Base-by-base conservation (phyloP, 768 basidiomycete species). In the Coprinopsis sp. region DNA sequence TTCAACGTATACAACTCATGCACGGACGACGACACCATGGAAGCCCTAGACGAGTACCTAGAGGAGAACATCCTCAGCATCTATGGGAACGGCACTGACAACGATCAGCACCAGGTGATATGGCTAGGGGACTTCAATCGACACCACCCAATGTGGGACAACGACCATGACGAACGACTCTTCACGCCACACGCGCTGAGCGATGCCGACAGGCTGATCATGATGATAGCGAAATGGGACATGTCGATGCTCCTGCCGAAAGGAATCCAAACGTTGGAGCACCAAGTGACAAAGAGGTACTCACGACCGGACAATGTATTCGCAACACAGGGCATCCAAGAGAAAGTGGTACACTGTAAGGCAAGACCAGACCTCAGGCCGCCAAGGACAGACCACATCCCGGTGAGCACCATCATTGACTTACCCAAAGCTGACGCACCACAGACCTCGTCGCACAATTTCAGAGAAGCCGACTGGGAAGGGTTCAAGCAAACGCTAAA, bases 261-360 rank as follows among this genome's bases (percentile, higher is more conserved):
- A 14, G 58, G 57, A 1, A 36, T 49, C 1, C 71, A 69, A 0
- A 80, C 70, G 0, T 59, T 78, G 0, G 21, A 64, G 11, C 55
- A 63, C 0, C 28, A 29, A 0, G 33, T 22, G 1, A 61, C 69
- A 0, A 63, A 65, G 13, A 69, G 68, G 38, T 60, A 53, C 21
- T 68, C 71, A 2, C 43, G 70, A 5, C 64, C 65, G 1, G 73
- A 78, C 57, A 77, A 79, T 42, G 67, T 77, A 0, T 77, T 70
- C 49, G 50, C 54, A 23, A 53, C 64, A 7, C 24, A 37, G 0
- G 24, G 47, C 1, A 28, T 65, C 0, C 6, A 39, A 0, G 49
- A 58, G 1, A 10, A 22, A 1, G 31, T 72, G 1, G 48, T 63
- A 7, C 13, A 31, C 8, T 77, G 73, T 56, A 41, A 62, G 3